A percentile compares a stretch with the other conserved stretches of the same genome.
Evolutionary conservation across 352 stramenopile genomes (phyloP).

Genomic region (Pythium volutum): DNA sequence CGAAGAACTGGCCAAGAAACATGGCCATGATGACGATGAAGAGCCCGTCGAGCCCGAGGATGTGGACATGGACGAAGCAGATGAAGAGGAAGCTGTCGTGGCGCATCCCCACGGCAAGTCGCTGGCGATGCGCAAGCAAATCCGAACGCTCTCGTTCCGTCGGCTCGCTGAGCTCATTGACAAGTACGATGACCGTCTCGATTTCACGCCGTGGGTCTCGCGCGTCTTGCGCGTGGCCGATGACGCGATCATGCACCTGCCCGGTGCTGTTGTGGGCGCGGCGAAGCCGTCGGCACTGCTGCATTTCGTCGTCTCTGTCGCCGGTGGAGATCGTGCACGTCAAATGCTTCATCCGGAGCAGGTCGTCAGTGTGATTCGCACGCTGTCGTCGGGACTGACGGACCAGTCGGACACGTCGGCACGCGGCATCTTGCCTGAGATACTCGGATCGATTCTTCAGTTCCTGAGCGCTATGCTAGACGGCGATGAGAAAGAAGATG

Average conservation of each 20-base stretch:
- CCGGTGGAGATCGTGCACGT: slow-evolving; percentile 38
- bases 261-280: slow-evolving; percentile 68
- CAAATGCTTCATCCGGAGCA: slow-evolving; percentile 35
- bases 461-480: slow-evolving; percentile 82
- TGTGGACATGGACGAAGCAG: slow-evolving; percentile 24
- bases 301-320: slow-evolving; percentile 69
- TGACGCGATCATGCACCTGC: slow-evolving; percentile 63
- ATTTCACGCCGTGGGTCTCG: slow-evolving; percentile 61
- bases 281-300: slow-evolving; percentile 74
- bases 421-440: slow-evolving; percentile 59
- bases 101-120: slow-evolving; percentile 23
- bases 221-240: slow-evolving; percentile 41
- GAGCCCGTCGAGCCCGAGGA: slow-evolving; percentile 16
- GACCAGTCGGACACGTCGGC: slow-evolving; percentile 23
- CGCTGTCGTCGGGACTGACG: slow-evolving; percentile 55
- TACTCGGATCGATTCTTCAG: slow-evolving; percentile 66
- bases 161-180: slow-evolving; percentile 73
- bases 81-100: slow-evolving; percentile 1
- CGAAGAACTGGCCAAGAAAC: slow-evolving; percentile 27
- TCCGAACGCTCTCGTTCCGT: slow-evolving; percentile 74
- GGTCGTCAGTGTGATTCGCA: slow-evolving; percentile 57
- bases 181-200: slow-evolving; percentile 71
- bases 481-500: slow-evolving; percentile 47
- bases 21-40: not conserved
- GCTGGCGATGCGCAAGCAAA: slow-evolving; percentile 67